Conservation (phyloP, 257 asterid species). For the Solanum pimpinellifolium region DNA sequence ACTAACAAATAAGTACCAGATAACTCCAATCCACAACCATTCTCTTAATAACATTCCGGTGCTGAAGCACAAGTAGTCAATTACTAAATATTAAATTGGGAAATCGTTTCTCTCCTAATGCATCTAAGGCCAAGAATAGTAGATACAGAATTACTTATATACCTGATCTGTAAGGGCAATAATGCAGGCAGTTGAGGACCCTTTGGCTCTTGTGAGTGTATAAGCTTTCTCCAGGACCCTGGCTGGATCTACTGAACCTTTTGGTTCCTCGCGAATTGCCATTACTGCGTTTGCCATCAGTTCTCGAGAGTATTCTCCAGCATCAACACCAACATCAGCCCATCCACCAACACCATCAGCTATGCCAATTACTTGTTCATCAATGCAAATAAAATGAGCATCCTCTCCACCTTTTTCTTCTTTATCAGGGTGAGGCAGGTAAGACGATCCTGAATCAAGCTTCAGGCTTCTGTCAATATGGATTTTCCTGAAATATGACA, state of each 20-base stretch:
- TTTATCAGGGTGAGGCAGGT: constrained; percentile 94
- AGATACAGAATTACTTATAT: neutral
- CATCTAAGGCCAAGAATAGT: neutral
- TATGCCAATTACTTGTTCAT: constrained; percentile 76
- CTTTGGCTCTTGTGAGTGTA: constrained; percentile 55
- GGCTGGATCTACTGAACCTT: constrained; percentile 72
- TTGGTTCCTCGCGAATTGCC: constrained; percentile 74
- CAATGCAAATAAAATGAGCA: constrained; percentile 84
- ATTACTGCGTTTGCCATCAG: constrained; percentile 73
- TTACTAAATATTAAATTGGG: neutral
- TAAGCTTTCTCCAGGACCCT: constrained; percentile 87
- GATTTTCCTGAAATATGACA: constrained; percentile 32
- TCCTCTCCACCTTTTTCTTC: constrained; percentile 98
- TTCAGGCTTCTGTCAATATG: constrained; percentile 39
- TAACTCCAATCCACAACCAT: neutral
- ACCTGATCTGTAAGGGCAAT: constrained; percentile 88
- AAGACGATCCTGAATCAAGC: constrained; percentile 84
- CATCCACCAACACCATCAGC: constrained; percentile 99
- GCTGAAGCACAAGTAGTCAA: neutral
- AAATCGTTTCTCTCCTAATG: neutral
- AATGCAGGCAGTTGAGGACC: constrained; percentile 94
- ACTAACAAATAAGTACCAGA: neutral
- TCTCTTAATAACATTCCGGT: neutral
- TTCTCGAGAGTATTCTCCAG: constrained; percentile 84
- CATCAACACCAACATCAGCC: constrained; percentile 84